Evolutionary conservation across 1,139 yeast genomes (phyloP).

Genomic region (Lodderomyces beijingensis): DNA sequence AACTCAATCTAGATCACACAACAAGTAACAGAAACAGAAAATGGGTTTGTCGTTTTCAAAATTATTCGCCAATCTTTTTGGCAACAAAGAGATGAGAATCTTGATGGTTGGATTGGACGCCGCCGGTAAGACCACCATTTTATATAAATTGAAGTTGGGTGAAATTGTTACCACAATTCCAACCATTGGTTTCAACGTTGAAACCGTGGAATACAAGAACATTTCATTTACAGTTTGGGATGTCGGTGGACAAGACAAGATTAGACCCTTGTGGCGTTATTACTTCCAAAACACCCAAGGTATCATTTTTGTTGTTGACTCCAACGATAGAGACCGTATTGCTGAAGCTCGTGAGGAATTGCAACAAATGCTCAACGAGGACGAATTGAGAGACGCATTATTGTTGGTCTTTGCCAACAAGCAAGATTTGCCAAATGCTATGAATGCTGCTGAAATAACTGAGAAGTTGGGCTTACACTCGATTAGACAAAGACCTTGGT

Average conservation of each 20-base stretch:
- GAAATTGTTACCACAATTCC: constrained; percentile 42
- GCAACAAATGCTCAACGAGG: constrained; percentile 42
- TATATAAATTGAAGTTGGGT: constrained; percentile 39
- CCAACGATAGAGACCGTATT: constrained; percentile 42
- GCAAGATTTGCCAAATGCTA: constrained; percentile 43
- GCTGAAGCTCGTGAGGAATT: constrained; percentile 43
- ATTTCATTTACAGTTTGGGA: constrained; percentile 42
- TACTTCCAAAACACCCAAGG: constrained; percentile 43
- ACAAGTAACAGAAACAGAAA: too few relatives aligned
- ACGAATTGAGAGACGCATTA: constrained; percentile 40
- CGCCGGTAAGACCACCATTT: constrained; percentile 42
- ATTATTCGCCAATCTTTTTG: constrained; percentile 33
- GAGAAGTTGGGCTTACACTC: constrained; percentile 41
- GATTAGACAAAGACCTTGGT: constrained; percentile 42
- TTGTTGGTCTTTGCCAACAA: constrained; percentile 40
- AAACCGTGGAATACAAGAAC: constrained; percentile 40
- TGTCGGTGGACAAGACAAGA: constrained; percentile 44
- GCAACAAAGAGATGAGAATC: constrained; percentile 42
- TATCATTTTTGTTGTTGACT: constrained; percentile 39
- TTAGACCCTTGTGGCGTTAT: constrained; percentile 43
- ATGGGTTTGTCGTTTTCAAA: constrained; percentile 38
- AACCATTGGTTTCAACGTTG: constrained; percentile 41
- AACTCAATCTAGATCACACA: too few relatives aligned
- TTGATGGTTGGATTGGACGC: constrained; percentile 44
- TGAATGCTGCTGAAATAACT: constrained; percentile 43